Evolutionary conservation across 345 rosid genomes (phyloP).

Genomic region (Citrus mangshanensis): DNA sequence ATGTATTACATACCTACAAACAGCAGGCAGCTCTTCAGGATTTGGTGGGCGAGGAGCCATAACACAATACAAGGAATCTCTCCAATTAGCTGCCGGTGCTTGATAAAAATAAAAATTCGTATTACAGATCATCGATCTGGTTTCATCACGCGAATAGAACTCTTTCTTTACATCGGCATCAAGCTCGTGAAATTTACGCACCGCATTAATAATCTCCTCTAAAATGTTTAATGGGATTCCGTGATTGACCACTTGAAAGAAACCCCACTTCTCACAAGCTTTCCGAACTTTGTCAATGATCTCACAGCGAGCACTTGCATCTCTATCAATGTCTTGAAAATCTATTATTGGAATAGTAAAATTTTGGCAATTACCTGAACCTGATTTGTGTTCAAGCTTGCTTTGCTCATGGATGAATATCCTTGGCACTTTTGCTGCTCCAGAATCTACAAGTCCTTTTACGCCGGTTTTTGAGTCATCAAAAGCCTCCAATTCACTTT

Average conservation of each 20-base stretch:
- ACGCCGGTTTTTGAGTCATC: constrained; percentile 26
- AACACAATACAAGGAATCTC: constrained; percentile 35
- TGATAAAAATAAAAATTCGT: constrained; percentile 38
- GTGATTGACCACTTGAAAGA: constrained; percentile 50
- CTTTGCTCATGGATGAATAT: constrained; percentile 27
- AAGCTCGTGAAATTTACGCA: constrained; percentile 37
- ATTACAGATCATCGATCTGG: constrained; percentile 25
- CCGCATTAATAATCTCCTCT: constrained; percentile 28
- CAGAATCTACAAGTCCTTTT: constrained; percentile 47
- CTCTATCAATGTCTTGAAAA: constrained; percentile 14
- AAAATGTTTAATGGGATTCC: constrained; percentile 36
- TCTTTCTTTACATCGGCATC: constrained; percentile 34
- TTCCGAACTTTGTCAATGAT: constrained; percentile 24
- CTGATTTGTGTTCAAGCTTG: not conserved
- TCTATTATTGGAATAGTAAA: constrained; percentile 40
- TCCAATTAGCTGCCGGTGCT: constrained; percentile 39
- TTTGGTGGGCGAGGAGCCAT: constrained; percentile 39
- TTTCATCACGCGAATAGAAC: constrained; percentile 28
- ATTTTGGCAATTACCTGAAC: not conserved
- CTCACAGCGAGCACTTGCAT: constrained; percentile 9
- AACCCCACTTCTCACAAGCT: constrained; percentile 42
- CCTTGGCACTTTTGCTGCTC: constrained; percentile 22
- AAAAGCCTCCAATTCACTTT: constrained; percentile 20
- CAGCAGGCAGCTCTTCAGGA: constrained; percentile 42
- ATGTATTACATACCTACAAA: constrained; percentile 1